Percentiles rank a stretch among this genome's conserved stretches.
Evolutionary conservation across 345 rosid species (phyloP).

Genomic region (Lepidium aucheri): DNA sequence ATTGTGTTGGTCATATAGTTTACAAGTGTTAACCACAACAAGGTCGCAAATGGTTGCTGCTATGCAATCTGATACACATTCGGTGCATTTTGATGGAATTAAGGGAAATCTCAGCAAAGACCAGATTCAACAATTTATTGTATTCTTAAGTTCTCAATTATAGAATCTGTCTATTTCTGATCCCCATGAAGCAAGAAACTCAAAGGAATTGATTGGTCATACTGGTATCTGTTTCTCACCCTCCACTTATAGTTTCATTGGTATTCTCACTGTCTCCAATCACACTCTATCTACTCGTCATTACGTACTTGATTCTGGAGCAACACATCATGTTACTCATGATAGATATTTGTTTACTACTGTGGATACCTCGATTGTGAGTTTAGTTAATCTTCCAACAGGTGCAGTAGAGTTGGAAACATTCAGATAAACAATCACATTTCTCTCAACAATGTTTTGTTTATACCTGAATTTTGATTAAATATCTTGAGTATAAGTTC

Average conservation of each 20-base stretch:
- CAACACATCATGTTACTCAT: neutral
- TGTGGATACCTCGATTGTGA: neutral
- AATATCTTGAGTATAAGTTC: neutral
- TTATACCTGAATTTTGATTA: neutral
- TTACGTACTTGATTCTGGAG: neutral
- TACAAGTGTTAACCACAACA: too few relatives aligned
- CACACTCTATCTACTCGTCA: neutral
- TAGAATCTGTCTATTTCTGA: neutral
- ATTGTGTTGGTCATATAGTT: too few relatives aligned
- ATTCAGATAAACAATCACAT: neutral
- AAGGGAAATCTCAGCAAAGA: neutral
- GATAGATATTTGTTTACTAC: neutral
- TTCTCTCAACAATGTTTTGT: neutral
- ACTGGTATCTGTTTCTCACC: neutral
- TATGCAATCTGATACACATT: too few relatives aligned
- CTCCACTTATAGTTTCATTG: neutral
- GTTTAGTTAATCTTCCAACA: neutral
- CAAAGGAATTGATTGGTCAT: too few relatives aligned
- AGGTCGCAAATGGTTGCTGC: too few relatives aligned
- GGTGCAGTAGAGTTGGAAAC: neutral
- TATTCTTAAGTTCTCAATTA: neutral
- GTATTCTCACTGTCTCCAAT: fast-evolving
- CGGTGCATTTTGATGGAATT: too few relatives aligned
- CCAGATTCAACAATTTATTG: neutral
- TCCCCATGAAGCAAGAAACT: neutral